These are phyloP conservation scores for Saccharomycopsis sp. DNA, from an alignment of 805 yeast genomes.

Conservation along the genomic window DNA sequence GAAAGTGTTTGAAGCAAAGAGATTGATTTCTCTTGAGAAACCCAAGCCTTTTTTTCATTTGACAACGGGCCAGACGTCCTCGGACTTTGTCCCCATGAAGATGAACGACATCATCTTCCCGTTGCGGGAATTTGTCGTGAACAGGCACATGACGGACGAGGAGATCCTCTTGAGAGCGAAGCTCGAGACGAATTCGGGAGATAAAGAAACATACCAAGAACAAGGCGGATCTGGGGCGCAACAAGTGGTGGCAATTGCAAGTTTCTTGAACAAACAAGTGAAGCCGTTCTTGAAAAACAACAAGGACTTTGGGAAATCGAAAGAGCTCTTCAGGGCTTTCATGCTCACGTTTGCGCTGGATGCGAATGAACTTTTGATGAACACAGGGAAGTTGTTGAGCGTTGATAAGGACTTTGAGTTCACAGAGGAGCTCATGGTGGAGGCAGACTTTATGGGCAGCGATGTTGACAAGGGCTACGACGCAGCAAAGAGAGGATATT, in stretches of 20 bases:
- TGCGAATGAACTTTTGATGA: slow-evolving; percentile 12
- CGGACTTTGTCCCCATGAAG: slow-evolving; percentile 16
- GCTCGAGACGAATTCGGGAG: slow-evolving; percentile 17
- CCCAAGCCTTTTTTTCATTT: slow-evolving; percentile 12
- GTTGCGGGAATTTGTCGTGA: slow-evolving; percentile 28
- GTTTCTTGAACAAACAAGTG: slow-evolving; percentile 7
- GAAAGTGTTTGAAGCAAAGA: slow-evolving; percentile 21
- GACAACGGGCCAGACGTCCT: background rate
- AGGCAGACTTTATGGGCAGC: too few relatives aligned
- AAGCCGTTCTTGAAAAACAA: slow-evolving; percentile 3
- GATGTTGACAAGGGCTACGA: too few relatives aligned
- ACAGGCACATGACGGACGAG: slow-evolving; percentile 28
- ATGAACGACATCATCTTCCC: slow-evolving; percentile 31
- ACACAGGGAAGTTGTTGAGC: slow-evolving; percentile 8
- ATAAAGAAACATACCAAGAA: background rate
- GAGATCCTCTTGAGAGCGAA: slow-evolving; percentile 28
- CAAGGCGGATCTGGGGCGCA: slow-evolving; percentile 2
- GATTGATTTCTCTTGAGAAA: slow-evolving; percentile 17
- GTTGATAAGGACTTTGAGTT: too few relatives aligned
- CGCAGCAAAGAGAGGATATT: too few relatives aligned
- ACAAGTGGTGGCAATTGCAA: slow-evolving; percentile 12
- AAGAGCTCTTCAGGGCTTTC: slow-evolving; percentile 14
- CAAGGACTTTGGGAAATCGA: slow-evolving; percentile 9
- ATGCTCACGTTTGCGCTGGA: slow-evolving; percentile 17
- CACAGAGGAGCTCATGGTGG: too few relatives aligned